phyloP scores from a whole-genome alignment of 2,329 filamentous ascomycete species.

The Epichloe uncinata region DNA sequence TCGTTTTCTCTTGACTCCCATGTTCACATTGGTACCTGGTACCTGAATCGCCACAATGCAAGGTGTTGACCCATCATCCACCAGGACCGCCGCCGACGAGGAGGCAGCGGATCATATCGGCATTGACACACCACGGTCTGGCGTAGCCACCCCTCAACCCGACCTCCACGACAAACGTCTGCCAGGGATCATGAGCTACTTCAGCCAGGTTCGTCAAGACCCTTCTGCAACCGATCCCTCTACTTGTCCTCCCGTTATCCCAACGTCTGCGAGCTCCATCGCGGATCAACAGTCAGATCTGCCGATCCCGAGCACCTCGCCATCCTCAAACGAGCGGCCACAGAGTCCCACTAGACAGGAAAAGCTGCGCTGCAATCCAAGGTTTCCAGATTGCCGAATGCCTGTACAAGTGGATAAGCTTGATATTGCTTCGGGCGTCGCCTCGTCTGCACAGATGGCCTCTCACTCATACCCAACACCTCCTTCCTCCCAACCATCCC shows the following conservation, averaged over 20 bases:
- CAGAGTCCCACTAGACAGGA: slow-evolving; percentile 13
- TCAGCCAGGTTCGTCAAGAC: slow-evolving; percentile 96
- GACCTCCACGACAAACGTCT: slow-evolving; percentile 90
- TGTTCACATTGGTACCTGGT: slow-evolving; percentile 5
- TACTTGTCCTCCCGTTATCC: slow-evolving; percentile 23
- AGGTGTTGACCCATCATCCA: slow-evolving; percentile 37
- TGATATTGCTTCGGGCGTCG: slow-evolving; percentile 11
- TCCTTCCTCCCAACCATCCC: slow-evolving; percentile 36
- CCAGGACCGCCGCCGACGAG: slow-evolving; percentile 50
- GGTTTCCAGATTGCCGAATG: slow-evolving; percentile 5
- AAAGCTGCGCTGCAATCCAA: slow-evolving; percentile 13
- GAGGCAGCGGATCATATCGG: slow-evolving; percentile 66
- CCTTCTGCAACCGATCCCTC: slow-evolving; percentile 40
- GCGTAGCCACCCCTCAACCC: slow-evolving; percentile 83
- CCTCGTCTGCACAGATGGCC: slow-evolving; percentile 13
- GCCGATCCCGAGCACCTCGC: slow-evolving; percentile 16
- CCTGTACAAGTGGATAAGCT: slow-evolving; percentile 7
- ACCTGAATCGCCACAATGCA: slow-evolving; percentile 24
- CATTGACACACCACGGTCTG: slow-evolving; percentile 77
- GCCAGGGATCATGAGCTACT: slow-evolving; percentile 93
- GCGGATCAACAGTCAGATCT: slow-evolving; percentile 11
- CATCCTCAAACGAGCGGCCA: slow-evolving; percentile 15
- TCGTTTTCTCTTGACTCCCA: background rate
- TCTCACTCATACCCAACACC: slow-evolving; percentile 40
- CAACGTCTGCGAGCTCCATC: slow-evolving; percentile 22